Evolutionary conservation across 2,329 filamentous ascomycete genomes (phyloP).

Genomic region (Exophiala spinifera): DNA sequence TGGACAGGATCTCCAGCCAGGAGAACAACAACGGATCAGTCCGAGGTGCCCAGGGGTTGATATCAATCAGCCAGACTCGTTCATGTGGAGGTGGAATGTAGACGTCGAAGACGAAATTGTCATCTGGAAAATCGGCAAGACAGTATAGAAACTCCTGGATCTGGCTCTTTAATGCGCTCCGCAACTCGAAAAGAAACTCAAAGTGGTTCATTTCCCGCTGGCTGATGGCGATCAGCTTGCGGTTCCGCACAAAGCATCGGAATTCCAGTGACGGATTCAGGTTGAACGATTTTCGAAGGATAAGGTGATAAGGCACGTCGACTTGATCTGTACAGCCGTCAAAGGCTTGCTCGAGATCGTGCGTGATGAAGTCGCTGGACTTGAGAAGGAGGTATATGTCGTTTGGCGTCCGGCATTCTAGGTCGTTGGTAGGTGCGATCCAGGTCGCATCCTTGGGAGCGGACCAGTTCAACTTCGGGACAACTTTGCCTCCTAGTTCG

Average conservation of each 20-base stretch:
- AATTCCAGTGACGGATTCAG: conserved; percentile 92
- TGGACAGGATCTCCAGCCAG: conserved; percentile 79
- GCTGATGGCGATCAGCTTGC: conserved; percentile 74
- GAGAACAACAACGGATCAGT: conserved; percentile 88
- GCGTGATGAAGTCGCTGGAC: conserved; percentile 88
- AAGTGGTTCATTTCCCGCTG: conserved; percentile 92
- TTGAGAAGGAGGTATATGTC: conserved; percentile 94
- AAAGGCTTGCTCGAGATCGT: conserved; percentile 91
- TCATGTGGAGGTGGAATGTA: conserved; percentile 78
- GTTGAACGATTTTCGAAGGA: conserved; percentile 82
- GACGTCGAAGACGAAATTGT: conserved; percentile 84
- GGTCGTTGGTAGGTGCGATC: conserved; percentile 83
- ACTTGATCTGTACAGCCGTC: conserved; percentile 60
- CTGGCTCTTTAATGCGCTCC: conserved; percentile 62
- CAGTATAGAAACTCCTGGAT: conserved; percentile 75
- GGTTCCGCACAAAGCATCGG: conserved; percentile 85
- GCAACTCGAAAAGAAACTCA: conserved; percentile 70
- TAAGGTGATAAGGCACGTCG: conserved; percentile 69
- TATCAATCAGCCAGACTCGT: conserved; percentile 80
- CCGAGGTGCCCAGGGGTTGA: conserved; percentile 88
- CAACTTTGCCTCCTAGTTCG: conserved; percentile 79
- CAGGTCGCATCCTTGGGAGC: conserved; percentile 93
- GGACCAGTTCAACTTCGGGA: conserved; percentile 96
- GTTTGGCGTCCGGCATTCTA: conserved; percentile 83
- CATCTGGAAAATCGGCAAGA: conserved; percentile 66